Percentiles rank a stretch among this genome's conserved stretches.
phyloP scores from a whole-genome alignment of 1,284 basidiomycete genomes.

The Ganoderma multipileum region DNA sequence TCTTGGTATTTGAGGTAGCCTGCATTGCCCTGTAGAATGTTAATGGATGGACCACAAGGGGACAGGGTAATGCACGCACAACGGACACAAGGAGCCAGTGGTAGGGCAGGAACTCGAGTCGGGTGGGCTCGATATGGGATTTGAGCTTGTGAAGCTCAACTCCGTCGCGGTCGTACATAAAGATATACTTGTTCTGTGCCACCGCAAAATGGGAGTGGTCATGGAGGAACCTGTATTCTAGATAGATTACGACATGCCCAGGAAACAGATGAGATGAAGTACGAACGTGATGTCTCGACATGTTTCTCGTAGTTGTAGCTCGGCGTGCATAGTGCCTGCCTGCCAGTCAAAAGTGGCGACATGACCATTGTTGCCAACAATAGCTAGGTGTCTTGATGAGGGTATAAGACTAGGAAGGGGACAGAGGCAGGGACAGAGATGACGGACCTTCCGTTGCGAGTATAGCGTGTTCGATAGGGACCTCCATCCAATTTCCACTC shows the following conservation, averaged over 20 bases:
- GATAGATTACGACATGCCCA: constrained; percentile 12
- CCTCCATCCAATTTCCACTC: constrained; percentile 91
- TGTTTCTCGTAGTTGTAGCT: constrained; percentile 91
- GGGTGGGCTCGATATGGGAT: constrained; percentile 88
- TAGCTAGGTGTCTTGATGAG: constrained; percentile 74
- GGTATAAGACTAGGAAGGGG: background rate
- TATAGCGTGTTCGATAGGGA: constrained; percentile 84
- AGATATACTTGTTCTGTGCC: constrained; percentile 96
- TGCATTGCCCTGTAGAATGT: constrained; percentile 69
- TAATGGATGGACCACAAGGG: background rate
- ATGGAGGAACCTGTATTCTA: constrained; percentile 80
- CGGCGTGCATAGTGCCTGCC: constrained; percentile 85
- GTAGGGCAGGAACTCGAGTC: constrained; percentile 93
- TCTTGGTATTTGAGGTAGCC: constrained; percentile 98
- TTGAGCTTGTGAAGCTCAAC: constrained; percentile 91
- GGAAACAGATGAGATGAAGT: background rate
- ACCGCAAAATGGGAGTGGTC: constrained; percentile 94
- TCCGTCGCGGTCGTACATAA: constrained; percentile 95
- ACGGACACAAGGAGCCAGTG: constrained; percentile 93
- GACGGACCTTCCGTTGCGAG: constrained; percentile 86
- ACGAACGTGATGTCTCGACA: constrained; percentile 89
- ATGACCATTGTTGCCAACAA: constrained; percentile 86
- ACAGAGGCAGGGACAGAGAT: background rate
- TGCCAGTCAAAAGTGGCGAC: constrained; percentile 98
- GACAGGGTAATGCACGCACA: constrained; percentile 51